Evolutionary conservation across 2,329 filamentous ascomycete genomes (phyloP).

Genomic region (Fonsecaea multimorphosa): DNA sequence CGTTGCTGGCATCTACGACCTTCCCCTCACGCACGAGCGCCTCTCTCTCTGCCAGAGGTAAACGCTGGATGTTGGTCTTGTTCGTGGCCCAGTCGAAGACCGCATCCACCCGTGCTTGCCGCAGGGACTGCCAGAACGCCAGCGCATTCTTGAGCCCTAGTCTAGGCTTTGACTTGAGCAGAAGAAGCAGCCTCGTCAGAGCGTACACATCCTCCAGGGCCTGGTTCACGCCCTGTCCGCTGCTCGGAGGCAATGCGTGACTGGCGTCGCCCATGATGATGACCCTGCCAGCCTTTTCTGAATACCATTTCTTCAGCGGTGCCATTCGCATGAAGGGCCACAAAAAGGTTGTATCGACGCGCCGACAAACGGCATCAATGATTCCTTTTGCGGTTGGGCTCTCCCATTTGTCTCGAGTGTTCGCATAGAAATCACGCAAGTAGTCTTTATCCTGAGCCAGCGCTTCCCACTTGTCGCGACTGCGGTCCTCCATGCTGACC

Average conservation of each 20-base stretch:
- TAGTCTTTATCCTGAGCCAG: slow-evolving; percentile 43
- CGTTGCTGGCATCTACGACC: slow-evolving; percentile 27
- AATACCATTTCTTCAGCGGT: slow-evolving; percentile 57
- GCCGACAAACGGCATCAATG: slow-evolving; percentile 38
- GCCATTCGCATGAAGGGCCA: slow-evolving; percentile 60
- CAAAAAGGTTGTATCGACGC: slow-evolving; percentile 41
- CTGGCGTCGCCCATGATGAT: slow-evolving; percentile 64
- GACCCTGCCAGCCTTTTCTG: slow-evolving; percentile 53
- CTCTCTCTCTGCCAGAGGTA: slow-evolving; percentile 46
- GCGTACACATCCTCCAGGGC: slow-evolving; percentile 61
- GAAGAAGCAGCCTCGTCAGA: slow-evolving; percentile 50
- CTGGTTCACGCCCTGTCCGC: slow-evolving; percentile 62
- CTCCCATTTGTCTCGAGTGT: slow-evolving; percentile 31
- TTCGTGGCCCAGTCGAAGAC: slow-evolving; percentile 55
- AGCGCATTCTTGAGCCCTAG: slow-evolving; percentile 41
- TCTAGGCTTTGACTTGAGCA: slow-evolving; percentile 44
- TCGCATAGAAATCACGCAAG: slow-evolving; percentile 28
- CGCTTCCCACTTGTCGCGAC: slow-evolving; percentile 44
- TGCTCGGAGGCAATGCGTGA: slow-evolving; percentile 61
- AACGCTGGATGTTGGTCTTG: slow-evolving; percentile 55
- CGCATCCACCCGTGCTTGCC: slow-evolving; percentile 57
- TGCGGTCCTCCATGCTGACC: slow-evolving; percentile 41
- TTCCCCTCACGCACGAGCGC: slow-evolving; percentile 23
- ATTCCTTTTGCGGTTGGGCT: slow-evolving; percentile 48
- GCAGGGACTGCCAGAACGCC: slow-evolving; percentile 56